Percentiles rank a stretch among this genome's conserved stretches.
phyloP scores from a whole-genome alignment of 768 basidiomycete species.

The Lentinula raphanica region DNA sequence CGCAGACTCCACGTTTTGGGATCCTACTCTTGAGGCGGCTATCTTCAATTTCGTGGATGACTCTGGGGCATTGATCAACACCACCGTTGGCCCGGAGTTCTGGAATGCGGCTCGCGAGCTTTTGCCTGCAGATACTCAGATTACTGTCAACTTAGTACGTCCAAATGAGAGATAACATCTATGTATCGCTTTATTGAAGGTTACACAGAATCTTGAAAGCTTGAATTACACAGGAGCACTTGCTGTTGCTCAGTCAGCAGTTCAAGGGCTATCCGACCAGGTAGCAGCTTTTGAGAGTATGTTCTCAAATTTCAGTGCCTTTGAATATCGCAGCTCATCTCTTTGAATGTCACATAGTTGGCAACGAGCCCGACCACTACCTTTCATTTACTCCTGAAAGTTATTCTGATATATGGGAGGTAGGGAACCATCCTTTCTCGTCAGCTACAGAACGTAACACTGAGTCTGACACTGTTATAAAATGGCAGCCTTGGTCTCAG shows the following conservation, averaged over 20 bases:
- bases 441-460: too few relatives aligned
- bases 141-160: conserved; percentile 41
- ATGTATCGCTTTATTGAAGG: conserved; percentile 2
- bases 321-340: not conserved
- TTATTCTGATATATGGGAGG: conserved; percentile 42
- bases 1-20: conserved; percentile 48
- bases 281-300: conserved; percentile 43
- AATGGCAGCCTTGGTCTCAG: conserved; percentile 40
- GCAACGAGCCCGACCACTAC: conserved; percentile 54
- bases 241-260: conserved; percentile 37
- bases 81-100: conserved; percentile 46
- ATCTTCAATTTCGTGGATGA: conserved; percentile 40
- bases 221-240: conserved; percentile 38
- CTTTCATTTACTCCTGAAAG: conserved; percentile 35
- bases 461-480: not conserved
- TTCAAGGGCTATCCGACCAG: conserved; percentile 32
- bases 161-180: not conserved
- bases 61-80: conserved; percentile 41
- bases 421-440: conserved; percentile 9
- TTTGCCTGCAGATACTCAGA: conserved; percentile 40
- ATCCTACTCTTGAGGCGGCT: conserved; percentile 32
- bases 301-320: not conserved
- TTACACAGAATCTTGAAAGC: conserved; percentile 37
- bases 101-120: conserved; percentile 40
- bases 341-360: conserved; percentile 26